These are phyloP conservation scores for Paecilomyces dactylethromorphus DNA, from an alignment of 2,329 filamentous ascomycete species.

Conservation along the genomic window DNA sequence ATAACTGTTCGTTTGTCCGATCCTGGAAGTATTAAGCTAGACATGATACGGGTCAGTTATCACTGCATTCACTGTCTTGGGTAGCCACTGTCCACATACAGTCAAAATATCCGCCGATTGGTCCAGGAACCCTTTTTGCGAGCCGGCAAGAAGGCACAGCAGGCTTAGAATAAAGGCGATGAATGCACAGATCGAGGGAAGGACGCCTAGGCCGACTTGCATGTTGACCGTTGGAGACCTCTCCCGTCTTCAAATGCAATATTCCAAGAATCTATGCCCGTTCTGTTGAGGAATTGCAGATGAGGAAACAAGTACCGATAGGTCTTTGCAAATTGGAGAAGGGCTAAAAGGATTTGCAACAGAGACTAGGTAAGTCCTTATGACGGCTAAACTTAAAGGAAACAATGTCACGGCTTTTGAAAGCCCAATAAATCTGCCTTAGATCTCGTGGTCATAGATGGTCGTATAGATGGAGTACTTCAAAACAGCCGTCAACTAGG, in stretches of 20 bases:
- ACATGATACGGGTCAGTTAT: not conserved
- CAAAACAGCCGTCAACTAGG: no score
- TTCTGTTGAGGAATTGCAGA: not conserved
- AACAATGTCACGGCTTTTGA: not conserved
- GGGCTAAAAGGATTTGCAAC: not conserved
- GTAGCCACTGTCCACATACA: constrained; percentile 26
- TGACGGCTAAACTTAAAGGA: not conserved
- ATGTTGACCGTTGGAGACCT: constrained; percentile 6
- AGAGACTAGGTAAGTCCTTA: not conserved
- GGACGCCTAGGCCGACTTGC: constrained; percentile 19
- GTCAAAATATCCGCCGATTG: constrained; percentile 49
- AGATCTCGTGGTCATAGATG: not conserved
- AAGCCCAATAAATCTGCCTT: not conserved
- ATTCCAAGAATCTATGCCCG: not conserved
- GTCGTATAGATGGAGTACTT: not conserved
- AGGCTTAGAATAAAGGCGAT: constrained; percentile 53
- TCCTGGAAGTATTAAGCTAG: constrained; percentile 51
- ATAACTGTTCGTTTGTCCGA: constrained; percentile 36
- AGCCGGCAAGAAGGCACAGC: constrained; percentile 56
- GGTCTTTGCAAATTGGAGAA: not conserved
- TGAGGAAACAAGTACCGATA: not conserved
- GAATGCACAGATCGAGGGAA: constrained; percentile 47
- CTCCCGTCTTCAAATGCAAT: not conserved
- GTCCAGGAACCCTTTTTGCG: constrained; percentile 50
- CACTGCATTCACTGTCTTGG: not conserved